Conservation (phyloP, 2,329 filamentous ascomycete genomes). For the Colletotrichum aenigma region DNA sequence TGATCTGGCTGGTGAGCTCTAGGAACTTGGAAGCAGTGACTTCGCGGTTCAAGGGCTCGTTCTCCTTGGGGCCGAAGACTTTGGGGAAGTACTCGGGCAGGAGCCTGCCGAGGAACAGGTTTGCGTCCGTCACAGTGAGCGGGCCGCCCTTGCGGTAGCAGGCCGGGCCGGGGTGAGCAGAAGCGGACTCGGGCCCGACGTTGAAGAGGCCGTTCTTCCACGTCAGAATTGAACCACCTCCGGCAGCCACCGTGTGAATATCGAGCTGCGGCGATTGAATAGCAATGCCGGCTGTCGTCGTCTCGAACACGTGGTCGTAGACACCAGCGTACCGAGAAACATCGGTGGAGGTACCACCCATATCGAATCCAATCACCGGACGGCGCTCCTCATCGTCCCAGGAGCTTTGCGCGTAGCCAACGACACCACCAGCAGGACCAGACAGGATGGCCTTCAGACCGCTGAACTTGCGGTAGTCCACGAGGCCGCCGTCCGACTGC, state of each 20-base stretch:
- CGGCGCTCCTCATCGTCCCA: conserved; percentile 71
- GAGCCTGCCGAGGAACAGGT: conserved; percentile 67
- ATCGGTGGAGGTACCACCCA: conserved; percentile 74
- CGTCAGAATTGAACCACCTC: conserved; percentile 73
- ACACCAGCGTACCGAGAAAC: conserved; percentile 67
- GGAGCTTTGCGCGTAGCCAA: conserved; percentile 76
- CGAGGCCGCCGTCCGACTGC: conserved; percentile 62
- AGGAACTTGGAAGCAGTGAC: conserved; percentile 42
- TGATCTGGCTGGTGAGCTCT: conserved; percentile 46
- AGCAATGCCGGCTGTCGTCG: conserved; percentile 77
- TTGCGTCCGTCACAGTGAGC: conserved; percentile 75
- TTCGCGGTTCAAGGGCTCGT: conserved; percentile 53
- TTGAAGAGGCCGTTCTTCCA: conserved; percentile 76
- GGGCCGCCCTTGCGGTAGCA: conserved; percentile 77
- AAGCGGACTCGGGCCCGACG: conserved; percentile 74
- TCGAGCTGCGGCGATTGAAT: conserved; percentile 82
- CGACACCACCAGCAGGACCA: conserved; percentile 78
- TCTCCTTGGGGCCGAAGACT: conserved; percentile 73
- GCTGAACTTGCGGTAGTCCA: conserved; percentile 66
- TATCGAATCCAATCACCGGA: conserved; percentile 80
- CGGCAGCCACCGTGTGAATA: conserved; percentile 81
- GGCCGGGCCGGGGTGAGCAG: conserved; percentile 73
- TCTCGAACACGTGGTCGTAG: conserved; percentile 65
- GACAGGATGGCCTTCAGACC: conserved; percentile 74
- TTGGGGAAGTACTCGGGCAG: conserved; percentile 71